Evolutionary conservation across 2,329 filamentous ascomycete species (phyloP), one percentile per base, ranked within the genome.

Genomic region (Cladosporium sp.): DNA sequence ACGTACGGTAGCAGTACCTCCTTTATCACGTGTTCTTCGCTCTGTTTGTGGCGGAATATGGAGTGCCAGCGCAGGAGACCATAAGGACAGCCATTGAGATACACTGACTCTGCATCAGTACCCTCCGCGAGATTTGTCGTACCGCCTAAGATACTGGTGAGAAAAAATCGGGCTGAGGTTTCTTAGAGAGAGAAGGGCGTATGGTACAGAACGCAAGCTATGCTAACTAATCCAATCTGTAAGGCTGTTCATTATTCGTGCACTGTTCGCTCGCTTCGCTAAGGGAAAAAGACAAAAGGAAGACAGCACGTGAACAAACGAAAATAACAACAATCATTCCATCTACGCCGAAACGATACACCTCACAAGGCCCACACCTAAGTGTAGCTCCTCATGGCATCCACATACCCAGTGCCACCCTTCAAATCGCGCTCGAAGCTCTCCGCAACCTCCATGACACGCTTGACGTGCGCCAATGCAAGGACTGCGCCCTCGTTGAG

Each of bases 351-450:
- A 16, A 11, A 50, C 16, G 6, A 12, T 16, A 52, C 49, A 44
- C 16, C 7, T 10, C 37, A 21, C 7, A 23, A 21, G 8, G n/a
- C n/a, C 8, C 40, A 59, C 40, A 59, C 28, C 10, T 50, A 74
- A 23, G 86, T 89, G 71, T 95, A 95, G 73, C 89, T 91, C 69
- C 90, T 84, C 92, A 95, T 94, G 0, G 91, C 91, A 75, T 95
- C 92, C 70, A 91, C 82, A 71, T 92, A 96, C 0, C 92, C 92
- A 0, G 86, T 83, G 0, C 92, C 92, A 5, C 92, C 93, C 75
- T 90, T 92, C 60, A 97, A 81, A 75, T 97, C 92, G 33, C 88
- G 85, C 69, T 94, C 91, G 77, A 97, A 97, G 40, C 87, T 90
- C 77, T 91, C 88, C 28, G 90, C 89, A 2, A 96, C 91, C 52